Conservation (phyloP, 2,329 filamentous ascomycete genomes). For the Periconia sp. region DNA sequence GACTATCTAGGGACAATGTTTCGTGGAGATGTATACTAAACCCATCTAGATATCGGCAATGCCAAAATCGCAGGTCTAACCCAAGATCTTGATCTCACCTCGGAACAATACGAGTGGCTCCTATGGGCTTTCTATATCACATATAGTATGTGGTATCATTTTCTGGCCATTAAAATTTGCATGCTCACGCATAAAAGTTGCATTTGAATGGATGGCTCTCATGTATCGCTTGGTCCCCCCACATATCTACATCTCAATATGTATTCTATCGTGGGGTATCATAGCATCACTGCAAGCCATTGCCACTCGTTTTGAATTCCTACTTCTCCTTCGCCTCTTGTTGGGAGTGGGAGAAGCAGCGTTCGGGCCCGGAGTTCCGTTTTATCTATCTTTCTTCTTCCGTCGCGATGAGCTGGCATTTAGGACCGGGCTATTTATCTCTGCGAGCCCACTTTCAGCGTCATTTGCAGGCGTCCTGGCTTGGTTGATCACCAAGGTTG, state of each 20-base stretch:
- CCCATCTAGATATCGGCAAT: constrained; percentile 58
- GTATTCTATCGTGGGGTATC: constrained; percentile 79
- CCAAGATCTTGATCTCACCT: constrained; percentile 56
- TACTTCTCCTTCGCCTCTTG: constrained; percentile 62
- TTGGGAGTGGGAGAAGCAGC: constrained; percentile 63
- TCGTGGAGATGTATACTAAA: neutral
- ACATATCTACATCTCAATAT: constrained; percentile 62
- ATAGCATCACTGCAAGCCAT: constrained; percentile 70
- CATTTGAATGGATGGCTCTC: constrained; percentile 68
- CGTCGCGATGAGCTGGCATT: constrained; percentile 74
- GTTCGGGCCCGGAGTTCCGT: constrained; percentile 64
- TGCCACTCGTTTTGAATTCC: constrained; percentile 50
- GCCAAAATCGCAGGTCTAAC: constrained; percentile 62
- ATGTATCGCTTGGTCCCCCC: constrained; percentile 62
- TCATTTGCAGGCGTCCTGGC: constrained; percentile 77
- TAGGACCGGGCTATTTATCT: constrained; percentile 83
- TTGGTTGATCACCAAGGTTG: constrained; percentile 73
- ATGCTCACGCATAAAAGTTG: constrained; percentile 38
- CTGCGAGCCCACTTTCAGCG: constrained; percentile 64
- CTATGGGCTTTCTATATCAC: constrained; percentile 66
- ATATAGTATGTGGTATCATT: constrained; percentile 41
- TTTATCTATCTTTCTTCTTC: constrained; percentile 67
- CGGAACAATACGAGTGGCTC: constrained; percentile 62
- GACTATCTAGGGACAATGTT: neutral
- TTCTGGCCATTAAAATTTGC: neutral